Conservation (phyloP, 1,139 yeast genomes). For the Taphrina deformans region DNA sequence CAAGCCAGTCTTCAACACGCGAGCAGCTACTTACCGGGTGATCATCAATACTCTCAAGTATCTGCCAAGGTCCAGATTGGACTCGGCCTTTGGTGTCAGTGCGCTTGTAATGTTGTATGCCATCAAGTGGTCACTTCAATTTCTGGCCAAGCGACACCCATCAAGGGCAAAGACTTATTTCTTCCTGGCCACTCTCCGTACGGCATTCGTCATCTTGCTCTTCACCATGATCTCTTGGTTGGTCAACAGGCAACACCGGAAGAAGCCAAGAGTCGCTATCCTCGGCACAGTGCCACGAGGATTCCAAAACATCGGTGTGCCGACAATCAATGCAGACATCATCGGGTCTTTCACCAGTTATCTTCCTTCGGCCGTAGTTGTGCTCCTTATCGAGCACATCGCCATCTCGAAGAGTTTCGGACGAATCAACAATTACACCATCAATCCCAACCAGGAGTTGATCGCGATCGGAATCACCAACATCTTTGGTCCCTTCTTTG, state of each 20-base stretch:
- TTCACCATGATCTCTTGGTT: slow-evolving; percentile 75
- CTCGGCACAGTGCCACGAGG: slow-evolving; percentile 83
- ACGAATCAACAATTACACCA: slow-evolving; percentile 84
- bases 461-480: slow-evolving; percentile 93
- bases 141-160: slow-evolving; percentile 67
- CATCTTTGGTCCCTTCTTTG: slow-evolving; percentile 84
- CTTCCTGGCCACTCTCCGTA: slow-evolving; percentile 72
- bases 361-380: slow-evolving; percentile 79
- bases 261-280: slow-evolving; percentile 55
- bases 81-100: slow-evolving; percentile 87
- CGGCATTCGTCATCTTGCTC: slow-evolving; percentile 75
- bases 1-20: slow-evolving; percentile 64
- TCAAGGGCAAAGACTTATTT: slow-evolving; percentile 59
- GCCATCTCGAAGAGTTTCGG: slow-evolving; percentile 94
- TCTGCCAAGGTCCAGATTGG: slow-evolving; percentile 63
- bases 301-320: slow-evolving; percentile 70
- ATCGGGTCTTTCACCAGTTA: slow-evolving; percentile 66
- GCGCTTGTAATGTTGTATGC: slow-evolving; percentile 65
- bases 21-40: slow-evolving; percentile 67
- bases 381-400: slow-evolving; percentile 83
- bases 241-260: slow-evolving; percentile 51
- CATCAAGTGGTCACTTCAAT: slow-evolving; percentile 63
- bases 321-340: slow-evolving; percentile 64
- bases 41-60: slow-evolving; percentile 71
- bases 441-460: slow-evolving; percentile 89